Percentiles rank a stretch among this genome's conserved stretches.
Conservation (phyloP, 345 rosid genomes). For the Angophora floribunda region DNA sequence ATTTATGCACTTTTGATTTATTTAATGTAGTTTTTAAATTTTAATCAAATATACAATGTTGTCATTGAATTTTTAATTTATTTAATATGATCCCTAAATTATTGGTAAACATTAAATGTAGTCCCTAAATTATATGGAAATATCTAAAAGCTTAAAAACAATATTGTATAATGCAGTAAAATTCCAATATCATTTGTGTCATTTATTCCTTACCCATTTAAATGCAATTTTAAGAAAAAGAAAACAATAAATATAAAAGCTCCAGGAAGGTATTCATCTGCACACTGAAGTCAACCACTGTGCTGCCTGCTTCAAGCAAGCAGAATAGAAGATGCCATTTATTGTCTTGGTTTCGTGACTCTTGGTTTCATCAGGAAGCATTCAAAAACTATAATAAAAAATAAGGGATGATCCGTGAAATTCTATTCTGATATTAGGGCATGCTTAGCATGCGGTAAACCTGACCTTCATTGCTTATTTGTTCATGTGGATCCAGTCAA, state of each 20-base stretch:
- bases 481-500: not conserved
- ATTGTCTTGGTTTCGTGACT: not conserved
- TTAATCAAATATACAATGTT: not conserved
- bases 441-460: not conserved
- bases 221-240: not conserved
- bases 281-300: not conserved
- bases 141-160: accelerated
- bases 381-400: not conserved
- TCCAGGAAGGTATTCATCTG: not conserved
- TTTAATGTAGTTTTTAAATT: accelerated
- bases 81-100: accelerated
- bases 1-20: accelerated
- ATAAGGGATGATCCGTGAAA: not conserved
- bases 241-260: not conserved
- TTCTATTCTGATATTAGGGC: not conserved
- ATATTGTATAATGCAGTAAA: accelerated
- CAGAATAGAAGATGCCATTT: not conserved
- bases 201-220: not conserved
- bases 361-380: not conserved
- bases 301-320: not conserved
- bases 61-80: not conserved
- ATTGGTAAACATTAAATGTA: not conserved
- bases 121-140: not conserved
- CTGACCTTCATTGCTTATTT: not conserved
- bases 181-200: not conserved